Base-by-base conservation (phyloP, 805 yeast genomes). In the Candida tammaniensis region DNA sequence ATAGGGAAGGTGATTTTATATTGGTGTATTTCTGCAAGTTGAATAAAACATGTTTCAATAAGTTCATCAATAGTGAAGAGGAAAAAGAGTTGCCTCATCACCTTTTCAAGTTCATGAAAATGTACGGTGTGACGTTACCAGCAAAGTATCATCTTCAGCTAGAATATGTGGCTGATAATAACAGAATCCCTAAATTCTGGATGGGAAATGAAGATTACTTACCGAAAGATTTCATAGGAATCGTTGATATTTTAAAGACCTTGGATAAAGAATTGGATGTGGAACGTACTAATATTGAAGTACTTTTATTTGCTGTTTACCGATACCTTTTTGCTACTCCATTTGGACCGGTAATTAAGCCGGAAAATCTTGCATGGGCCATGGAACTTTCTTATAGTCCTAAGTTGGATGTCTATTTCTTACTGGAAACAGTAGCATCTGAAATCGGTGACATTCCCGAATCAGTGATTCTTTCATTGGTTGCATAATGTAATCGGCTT, bases 241-340 rank as follows among this genome's bases (percentile, higher is more conserved):
- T 28, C 4, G 24, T 19, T 4, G 31, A 28, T 12, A 19, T 21
- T 4, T 11, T 28, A 13, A 19, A 20, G 13, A 12, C 6, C 5
- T 13, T 28, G 22, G 24, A 20, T 13, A 8, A 16, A 3, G 10
- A 28, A 9, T 28, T 28, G 12, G 31, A 28, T 10, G 17, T 28
- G 4, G 18, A 12, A 7, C 17, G 24, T 19, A n/a, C 14, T 24
- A 31, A 31, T 18, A 25, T 24, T 4, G 35, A 31, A n/a, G 29
- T 31, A 9, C 24, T 24, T 17, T 11, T 18, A n/a, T 31, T 24
- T 19, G 4, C 19, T 6, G 17, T 17, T 7, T 14, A 29, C 24
- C 7, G 35, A 9, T 17, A 24, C 24, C 17, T 31, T 18, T 19
- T 10, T 24, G 29, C 29, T n/a, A 31, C 35, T 16, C 35, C 35